Conservation (phyloP, 768 basidiomycete species). For the Paxillus ammoniavirescens region DNA sequence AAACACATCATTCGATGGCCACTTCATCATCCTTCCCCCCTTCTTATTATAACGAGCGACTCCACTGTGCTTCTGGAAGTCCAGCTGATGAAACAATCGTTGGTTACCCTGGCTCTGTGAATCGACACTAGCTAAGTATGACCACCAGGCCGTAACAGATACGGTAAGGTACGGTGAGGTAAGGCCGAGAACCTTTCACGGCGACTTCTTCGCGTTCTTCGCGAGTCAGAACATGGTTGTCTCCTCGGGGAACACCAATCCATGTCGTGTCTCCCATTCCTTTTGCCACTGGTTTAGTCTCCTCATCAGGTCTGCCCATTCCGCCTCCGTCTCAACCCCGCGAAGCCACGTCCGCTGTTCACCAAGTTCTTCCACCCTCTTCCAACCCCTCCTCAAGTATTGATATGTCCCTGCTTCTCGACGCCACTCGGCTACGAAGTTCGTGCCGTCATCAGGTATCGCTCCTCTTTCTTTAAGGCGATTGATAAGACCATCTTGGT, state of each 20-base stretch:
- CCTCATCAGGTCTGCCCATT: slow-evolving; percentile 50
- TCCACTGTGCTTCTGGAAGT: no score
- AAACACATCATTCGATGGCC: no score
- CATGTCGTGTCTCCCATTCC: slow-evolving; percentile 46
- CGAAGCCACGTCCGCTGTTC: slow-evolving; percentile 42
- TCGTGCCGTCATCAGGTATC: slow-evolving; percentile 41
- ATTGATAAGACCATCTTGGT: slow-evolving; percentile 35
- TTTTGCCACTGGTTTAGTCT: slow-evolving; percentile 48
- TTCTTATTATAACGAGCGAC: no score
- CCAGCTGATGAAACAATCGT: no score
- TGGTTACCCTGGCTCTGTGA: no score
- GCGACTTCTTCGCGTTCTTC: no score
- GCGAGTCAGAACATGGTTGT: slow-evolving; percentile 2
- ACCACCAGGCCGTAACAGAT: no score
- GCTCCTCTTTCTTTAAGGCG: slow-evolving; percentile 21
- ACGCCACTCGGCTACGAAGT: slow-evolving; percentile 52
- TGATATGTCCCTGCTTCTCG: slow-evolving; percentile 33
- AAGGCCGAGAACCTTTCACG: background rate
- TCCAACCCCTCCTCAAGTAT: slow-evolving; percentile 43
- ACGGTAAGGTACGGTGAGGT: no score
- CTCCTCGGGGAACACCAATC: slow-evolving; percentile 12
- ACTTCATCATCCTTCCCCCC: no score
- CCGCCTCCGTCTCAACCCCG: slow-evolving; percentile 48
- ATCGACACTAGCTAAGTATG: no score
- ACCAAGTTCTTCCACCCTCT: slow-evolving; percentile 42